Percentiles rank a stretch among this genome's conserved stretches.
These are phyloP conservation scores for Penicillium sp. DNA, from an alignment of 2,329 filamentous ascomycete species.

Conservation along the genomic window DNA sequence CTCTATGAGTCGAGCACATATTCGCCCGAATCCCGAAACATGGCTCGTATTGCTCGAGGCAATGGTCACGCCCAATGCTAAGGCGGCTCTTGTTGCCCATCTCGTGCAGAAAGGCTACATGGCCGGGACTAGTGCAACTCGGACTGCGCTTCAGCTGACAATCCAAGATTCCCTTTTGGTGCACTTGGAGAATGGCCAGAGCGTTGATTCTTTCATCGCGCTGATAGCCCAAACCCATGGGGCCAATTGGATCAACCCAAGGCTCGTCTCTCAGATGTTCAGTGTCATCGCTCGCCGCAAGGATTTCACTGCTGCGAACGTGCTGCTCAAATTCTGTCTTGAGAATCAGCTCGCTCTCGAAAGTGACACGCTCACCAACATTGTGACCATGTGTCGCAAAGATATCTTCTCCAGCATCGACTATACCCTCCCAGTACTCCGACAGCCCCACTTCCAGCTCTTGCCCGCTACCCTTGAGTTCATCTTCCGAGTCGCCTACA, in stretches of 20 bases:
- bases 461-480: conserved; percentile 35
- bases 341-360: conserved; percentile 32
- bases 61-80: conserved; percentile 31
- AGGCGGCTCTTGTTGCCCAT: conserved; percentile 32
- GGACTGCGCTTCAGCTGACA: conserved; percentile 33
- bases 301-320: conserved; percentile 31
- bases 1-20: conserved; percentile 42
- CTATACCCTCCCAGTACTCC: conserved; percentile 28
- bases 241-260: conserved; percentile 41
- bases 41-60: conserved; percentile 48
- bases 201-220: conserved; percentile 42
- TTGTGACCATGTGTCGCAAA: conserved; percentile 31
- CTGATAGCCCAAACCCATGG: conserved; percentile 43
- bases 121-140: conserved; percentile 26
- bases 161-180: conserved; percentile 37
- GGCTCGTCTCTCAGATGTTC: conserved; percentile 45
- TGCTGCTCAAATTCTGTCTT: conserved; percentile 37
- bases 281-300: conserved; percentile 31
- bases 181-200: conserved; percentile 39
- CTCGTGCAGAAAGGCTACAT: conserved; percentile 40
- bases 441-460: conserved; percentile 20
- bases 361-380: conserved; percentile 32
- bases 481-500: conserved; percentile 50
- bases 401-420: conserved; percentile 30
- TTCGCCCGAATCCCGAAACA: conserved; percentile 46